A percentile compares a stretch with the other conserved stretches of the same genome.
Evolutionary conservation across 2,329 filamentous ascomycete species (phyloP).

Genomic region (Microsporum audouinii): DNA sequence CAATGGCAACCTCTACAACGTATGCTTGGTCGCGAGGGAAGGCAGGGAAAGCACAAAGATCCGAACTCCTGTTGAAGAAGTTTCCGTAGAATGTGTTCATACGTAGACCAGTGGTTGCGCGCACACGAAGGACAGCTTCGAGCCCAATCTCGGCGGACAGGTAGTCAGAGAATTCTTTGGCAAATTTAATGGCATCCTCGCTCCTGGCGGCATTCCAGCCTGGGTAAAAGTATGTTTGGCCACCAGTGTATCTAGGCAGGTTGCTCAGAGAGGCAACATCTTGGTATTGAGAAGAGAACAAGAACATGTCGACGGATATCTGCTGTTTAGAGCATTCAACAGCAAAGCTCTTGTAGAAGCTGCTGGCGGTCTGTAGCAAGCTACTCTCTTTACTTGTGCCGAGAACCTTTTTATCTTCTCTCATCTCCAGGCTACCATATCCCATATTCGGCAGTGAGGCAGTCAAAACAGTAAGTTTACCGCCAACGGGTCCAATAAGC

Average conservation of each 20-base stretch:
- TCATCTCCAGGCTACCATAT: constrained; percentile 78
- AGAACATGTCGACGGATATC: constrained; percentile 96
- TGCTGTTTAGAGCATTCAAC: constrained; percentile 99
- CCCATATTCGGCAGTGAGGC: constrained; percentile 84
- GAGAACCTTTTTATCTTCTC: constrained; percentile 90
- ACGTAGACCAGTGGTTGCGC: constrained; percentile 83
- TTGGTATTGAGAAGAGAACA: constrained; percentile 92
- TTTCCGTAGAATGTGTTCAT: constrained; percentile 99
- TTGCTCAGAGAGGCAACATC: constrained; percentile 95
- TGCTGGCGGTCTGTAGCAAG: constrained; percentile 81
- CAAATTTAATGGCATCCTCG: constrained; percentile 96
- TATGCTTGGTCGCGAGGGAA: constrained; percentile 97
- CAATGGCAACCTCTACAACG: constrained; percentile 95
- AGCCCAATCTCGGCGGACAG: constrained; percentile 93
- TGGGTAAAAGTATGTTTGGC: constrained; percentile 97
- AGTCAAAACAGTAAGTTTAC: constrained; percentile 86
- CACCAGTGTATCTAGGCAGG: constrained; percentile 87
- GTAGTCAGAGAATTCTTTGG: constrained; percentile 91
- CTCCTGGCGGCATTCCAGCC: constrained; percentile 90
- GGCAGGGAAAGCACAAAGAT: constrained; percentile 93
- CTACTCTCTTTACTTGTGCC: constrained; percentile 85
- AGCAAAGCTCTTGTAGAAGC: constrained; percentile 98
- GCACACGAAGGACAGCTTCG: constrained; percentile 88
- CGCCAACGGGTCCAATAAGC: constrained; percentile 84
- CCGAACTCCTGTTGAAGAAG: constrained; percentile 97